These are phyloP conservation scores for Neopestalotiopsis sp. DNA, from an alignment of 2,329 filamentous ascomycete genomes.

Conservation along the genomic window DNA sequence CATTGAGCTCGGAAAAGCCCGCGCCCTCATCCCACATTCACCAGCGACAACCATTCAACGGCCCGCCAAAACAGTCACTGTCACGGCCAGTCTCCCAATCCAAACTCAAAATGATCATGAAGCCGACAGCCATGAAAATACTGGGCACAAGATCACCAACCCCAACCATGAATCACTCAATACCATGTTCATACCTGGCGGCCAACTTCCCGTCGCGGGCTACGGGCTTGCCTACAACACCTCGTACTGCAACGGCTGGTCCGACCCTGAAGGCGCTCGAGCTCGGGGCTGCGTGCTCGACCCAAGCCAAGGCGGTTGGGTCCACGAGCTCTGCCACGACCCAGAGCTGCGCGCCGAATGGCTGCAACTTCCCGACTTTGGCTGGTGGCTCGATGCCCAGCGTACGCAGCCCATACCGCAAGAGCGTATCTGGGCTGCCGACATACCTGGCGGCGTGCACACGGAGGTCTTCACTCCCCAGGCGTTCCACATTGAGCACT, in stretches of 20 bases:
- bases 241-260: constrained; percentile 4
- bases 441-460: neutral
- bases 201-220: neutral
- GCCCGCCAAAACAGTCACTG: neutral
- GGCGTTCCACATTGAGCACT: constrained; percentile 4
- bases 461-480: neutral
- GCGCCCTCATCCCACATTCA: neutral
- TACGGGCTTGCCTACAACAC: constrained; percentile 3
- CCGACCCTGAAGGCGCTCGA: neutral
- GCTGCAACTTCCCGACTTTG: neutral
- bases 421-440: neutral
- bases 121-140: neutral
- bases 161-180: neutral
- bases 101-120: neutral
- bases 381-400: neutral
- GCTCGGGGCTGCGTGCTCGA: constrained; percentile 5
- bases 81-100: neutral
- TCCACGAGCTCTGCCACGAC: neutral
- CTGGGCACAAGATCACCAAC: neutral
- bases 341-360: neutral
- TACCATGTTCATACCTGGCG: neutral
- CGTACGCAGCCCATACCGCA: neutral
- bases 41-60: neutral
- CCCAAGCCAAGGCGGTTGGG: neutral
- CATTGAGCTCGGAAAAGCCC: neutral